A percentile compares a stretch with the other conserved stretches of the same genome.
Conservation (phyloP, 2,329 filamentous ascomycete species). For the Trichoderma sp. region DNA sequence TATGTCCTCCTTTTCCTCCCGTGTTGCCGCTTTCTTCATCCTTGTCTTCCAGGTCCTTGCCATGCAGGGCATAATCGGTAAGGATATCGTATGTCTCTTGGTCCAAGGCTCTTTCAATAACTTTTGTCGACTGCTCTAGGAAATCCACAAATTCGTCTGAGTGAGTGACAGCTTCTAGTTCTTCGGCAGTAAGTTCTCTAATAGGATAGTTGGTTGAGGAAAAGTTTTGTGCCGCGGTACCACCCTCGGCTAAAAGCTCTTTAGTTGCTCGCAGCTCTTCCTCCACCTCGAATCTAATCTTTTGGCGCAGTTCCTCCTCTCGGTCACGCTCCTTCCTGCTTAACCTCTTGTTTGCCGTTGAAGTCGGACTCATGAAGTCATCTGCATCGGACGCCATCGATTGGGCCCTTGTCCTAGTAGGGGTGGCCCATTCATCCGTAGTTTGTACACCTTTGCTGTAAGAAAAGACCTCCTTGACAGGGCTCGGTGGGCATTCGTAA, state of each 20-base stretch:
- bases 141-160: constrained; percentile 95
- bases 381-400: constrained; percentile 60
- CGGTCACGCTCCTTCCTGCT: constrained; percentile 78
- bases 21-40: constrained; percentile 74
- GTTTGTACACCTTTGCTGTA: constrained; percentile 98
- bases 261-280: constrained; percentile 80
- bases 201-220: constrained; percentile 66
- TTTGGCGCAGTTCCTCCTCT: constrained; percentile 86
- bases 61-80: constrained; percentile 87
- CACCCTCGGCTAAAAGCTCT: constrained; percentile 55
- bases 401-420: constrained; percentile 48
- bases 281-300: constrained; percentile 85
- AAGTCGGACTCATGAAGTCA: constrained; percentile 54
- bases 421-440: constrained; percentile 68
- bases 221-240: constrained; percentile 27
- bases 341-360: constrained; percentile 69
- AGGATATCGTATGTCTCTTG: constrained; percentile 91
- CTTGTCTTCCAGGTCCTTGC: constrained; percentile 74
- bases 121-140: constrained; percentile 92
- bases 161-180: constrained; percentile 84
- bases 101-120: constrained; percentile 92
- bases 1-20: constrained; percentile 68
- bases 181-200: constrained; percentile 77
- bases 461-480: constrained; percentile 81
- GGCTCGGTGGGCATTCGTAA: constrained; percentile 76